phyloP scores from a whole-genome alignment of 345 rosid genomes.

The Aquilaria malaccensis region DNA sequence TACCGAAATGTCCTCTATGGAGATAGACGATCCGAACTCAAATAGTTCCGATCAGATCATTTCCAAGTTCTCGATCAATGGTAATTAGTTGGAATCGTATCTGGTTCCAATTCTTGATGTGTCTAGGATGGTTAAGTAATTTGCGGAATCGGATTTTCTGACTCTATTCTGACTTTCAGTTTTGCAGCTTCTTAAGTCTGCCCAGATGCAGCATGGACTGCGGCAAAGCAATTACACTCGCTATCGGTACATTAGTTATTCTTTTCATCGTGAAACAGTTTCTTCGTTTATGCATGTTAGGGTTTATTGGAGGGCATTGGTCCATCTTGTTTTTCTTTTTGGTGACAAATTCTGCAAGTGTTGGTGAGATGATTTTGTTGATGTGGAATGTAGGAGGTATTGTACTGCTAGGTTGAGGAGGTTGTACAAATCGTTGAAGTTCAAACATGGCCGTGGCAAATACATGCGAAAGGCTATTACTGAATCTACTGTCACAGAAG shows the following conservation, averaged over 20 bases:
- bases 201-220: slow-evolving; percentile 98
- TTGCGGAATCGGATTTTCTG: background rate
- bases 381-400: slow-evolving; percentile 60
- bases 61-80: slow-evolving; percentile 70
- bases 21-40: slow-evolving; percentile 56
- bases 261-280: no score
- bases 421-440: slow-evolving; percentile 83
- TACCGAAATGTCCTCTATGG: slow-evolving; percentile 49
- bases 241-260: slow-evolving; percentile 45
- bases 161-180: slow-evolving; percentile 30
- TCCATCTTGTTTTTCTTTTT: background rate
- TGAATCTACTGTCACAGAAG: slow-evolving; percentile 91
- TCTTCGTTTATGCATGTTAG: background rate
- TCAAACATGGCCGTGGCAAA: slow-evolving; percentile 94
- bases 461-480: slow-evolving; percentile 56
- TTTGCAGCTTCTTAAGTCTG: slow-evolving; percentile 78
- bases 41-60: slow-evolving; percentile 48
- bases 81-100: slow-evolving; percentile 24
- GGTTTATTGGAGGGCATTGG: slow-evolving; percentile 1
- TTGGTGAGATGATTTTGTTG: slow-evolving; percentile 6
- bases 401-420: slow-evolving; percentile 96
- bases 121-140: background rate
- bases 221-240: slow-evolving; percentile 94
- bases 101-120: background rate
- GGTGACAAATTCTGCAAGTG: background rate